Evolutionary conservation across 495 filamentous ascomycete species (phyloP).

Genomic region (Elasticomyces elasticus): DNA sequence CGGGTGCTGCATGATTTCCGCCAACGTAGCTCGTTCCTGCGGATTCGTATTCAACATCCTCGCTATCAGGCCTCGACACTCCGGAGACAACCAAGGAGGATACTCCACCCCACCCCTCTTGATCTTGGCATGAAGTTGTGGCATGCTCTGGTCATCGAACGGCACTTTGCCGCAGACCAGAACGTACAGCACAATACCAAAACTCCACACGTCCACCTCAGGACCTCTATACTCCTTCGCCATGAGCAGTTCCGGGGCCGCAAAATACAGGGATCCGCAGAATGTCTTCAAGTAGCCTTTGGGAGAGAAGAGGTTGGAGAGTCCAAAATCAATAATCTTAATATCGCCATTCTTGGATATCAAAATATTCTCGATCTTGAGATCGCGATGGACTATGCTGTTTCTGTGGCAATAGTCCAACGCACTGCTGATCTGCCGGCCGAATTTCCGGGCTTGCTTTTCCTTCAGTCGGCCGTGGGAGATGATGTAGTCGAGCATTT

Average conservation of each 20-base stretch:
- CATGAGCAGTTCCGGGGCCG: conserved; percentile 87
- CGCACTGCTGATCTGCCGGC: conserved; percentile 94
- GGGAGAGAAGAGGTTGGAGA: conserved; percentile 94
- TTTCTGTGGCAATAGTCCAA: conserved; percentile 98
- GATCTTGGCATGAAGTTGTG: conserved; percentile 95
- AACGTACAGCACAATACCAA: conserved; percentile 98
- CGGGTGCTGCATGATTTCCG: conserved; percentile 90
- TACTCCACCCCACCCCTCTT: conserved; percentile 96
- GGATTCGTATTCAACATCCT: conserved; percentile 97
- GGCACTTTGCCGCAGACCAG: conserved; percentile 96
- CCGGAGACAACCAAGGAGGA: conserved; percentile 84
- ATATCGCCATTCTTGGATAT: conserved; percentile 99
- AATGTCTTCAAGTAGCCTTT: conserved; percentile 86
- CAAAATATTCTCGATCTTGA: conserved; percentile 99
- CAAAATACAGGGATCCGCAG: conserved; percentile 96
- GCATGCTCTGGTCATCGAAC: conserved; percentile 99
- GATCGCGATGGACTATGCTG: conserved; percentile 93
- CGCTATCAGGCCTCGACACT: conserved; percentile 88
- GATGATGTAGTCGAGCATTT: conserved; percentile 99
- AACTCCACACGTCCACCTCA: conserved; percentile 98
- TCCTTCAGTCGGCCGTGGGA: conserved; percentile 95
- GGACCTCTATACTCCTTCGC: conserved; percentile 91
- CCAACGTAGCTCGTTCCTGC: conserved; percentile 69
- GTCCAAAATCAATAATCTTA: conserved; percentile 98
- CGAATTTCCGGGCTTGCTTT: conserved; percentile 97